These are phyloP conservation scores for Saccharomyces hybrid DNA, from an alignment of 1,139 yeast species.

Conservation along the genomic window DNA sequence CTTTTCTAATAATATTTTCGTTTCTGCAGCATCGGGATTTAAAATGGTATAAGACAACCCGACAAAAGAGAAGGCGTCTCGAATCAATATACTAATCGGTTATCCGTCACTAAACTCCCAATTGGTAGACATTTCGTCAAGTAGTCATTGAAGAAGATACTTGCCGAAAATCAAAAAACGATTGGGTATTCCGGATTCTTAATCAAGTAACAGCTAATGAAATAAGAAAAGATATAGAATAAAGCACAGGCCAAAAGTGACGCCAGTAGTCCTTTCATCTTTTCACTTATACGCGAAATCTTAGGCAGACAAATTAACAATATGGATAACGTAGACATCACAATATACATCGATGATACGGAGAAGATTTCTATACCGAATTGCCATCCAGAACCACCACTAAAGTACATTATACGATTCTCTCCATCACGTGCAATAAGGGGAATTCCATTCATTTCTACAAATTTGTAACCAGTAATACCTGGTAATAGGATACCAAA, in stretches of 20 bases:
- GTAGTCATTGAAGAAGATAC: slow-evolving; percentile 1
- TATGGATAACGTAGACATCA: slow-evolving; percentile 38
- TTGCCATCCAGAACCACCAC: slow-evolving; percentile 61
- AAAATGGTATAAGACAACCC: no score
- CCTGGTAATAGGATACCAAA: slow-evolving; percentile 41
- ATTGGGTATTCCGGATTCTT: slow-evolving; percentile 39
- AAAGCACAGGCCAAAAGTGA: slow-evolving; percentile 22
- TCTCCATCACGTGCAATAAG: slow-evolving; percentile 47
- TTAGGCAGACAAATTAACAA: slow-evolving; percentile 32
- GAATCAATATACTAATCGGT: background rate
- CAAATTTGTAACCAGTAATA: slow-evolving; percentile 57
- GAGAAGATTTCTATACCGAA: slow-evolving; percentile 59
- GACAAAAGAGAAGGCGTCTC: background rate
- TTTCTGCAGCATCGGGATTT: background rate
- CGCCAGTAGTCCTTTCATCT: slow-evolving; percentile 17
- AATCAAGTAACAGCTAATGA: slow-evolving; percentile 32
- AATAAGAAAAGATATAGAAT: slow-evolving; percentile 32
- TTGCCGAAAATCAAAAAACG: slow-evolving; percentile 9
- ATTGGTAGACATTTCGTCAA: background rate
- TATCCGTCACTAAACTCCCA: background rate
- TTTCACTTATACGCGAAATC: slow-evolving; percentile 12
- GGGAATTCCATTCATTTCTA: slow-evolving; percentile 53
- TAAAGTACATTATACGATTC: slow-evolving; percentile 44
- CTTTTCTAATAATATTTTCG: slow-evolving; percentile 1
- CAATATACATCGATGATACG: slow-evolving; percentile 43